Evolutionary conservation across 164 flowering plant species (phyloP).

Genomic region (Magnolia changhungtana): DNA sequence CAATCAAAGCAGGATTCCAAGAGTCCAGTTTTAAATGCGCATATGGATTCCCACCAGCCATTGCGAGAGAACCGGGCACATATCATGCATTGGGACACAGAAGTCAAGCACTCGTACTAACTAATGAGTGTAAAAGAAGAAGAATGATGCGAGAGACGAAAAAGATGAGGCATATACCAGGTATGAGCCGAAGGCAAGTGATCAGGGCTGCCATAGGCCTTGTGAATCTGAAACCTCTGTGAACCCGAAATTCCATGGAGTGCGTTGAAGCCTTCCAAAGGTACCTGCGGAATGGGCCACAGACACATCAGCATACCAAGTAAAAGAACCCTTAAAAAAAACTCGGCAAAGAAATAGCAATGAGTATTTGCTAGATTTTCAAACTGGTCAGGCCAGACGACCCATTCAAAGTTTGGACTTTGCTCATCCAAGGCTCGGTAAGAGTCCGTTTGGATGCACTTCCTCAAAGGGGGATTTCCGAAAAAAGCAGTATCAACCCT

Average conservation of each 20-base stretch:
- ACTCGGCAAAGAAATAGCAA: neutral
- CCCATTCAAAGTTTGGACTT: too few species aligned
- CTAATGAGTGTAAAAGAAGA: neutral
- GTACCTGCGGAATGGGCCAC: slow-evolving; percentile 49
- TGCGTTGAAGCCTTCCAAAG: slow-evolving; percentile 95
- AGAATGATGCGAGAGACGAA: neutral
- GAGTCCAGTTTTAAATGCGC: too few species aligned
- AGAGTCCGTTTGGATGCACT: too few species aligned
- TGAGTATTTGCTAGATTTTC: too few species aligned
- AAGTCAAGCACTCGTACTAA: neutral
- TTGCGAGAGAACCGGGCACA: too few species aligned
- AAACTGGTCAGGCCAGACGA: too few species aligned
- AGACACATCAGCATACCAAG: neutral
- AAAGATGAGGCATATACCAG: slow-evolving; percentile 44
- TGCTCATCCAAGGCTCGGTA: too few species aligned
- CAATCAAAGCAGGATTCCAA: too few species aligned
- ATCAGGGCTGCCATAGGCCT: slow-evolving; percentile 88
- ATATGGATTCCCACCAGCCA: too few species aligned
- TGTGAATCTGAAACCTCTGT: slow-evolving; percentile 96
- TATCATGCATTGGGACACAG: too few species aligned
- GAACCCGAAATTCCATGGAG: slow-evolving; percentile 98
- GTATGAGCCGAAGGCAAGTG: slow-evolving; percentile 98
- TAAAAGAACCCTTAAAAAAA: neutral
- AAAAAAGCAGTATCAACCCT: too few species aligned
- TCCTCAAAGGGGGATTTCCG: too few species aligned